Evolutionary conservation across 805 yeast species (phyloP).

Genomic region (Candida ovalis): DNA sequence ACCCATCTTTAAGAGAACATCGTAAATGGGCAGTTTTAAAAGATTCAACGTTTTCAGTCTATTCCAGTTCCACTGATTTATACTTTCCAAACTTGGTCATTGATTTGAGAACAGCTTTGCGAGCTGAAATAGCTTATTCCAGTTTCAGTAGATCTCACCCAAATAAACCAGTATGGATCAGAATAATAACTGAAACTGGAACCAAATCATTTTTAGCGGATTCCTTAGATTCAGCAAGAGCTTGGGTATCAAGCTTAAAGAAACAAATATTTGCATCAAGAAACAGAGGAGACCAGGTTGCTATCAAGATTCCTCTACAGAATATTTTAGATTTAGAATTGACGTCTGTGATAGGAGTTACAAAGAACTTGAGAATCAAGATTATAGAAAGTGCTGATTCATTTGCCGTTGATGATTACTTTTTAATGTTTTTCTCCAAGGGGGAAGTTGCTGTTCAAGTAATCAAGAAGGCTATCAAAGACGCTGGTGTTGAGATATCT

Average conservation of each 20-base stretch:
- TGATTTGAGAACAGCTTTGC: constrained; percentile 60
- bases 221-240: constrained; percentile 63
- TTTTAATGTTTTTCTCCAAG: constrained; percentile 59
- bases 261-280: constrained; percentile 74
- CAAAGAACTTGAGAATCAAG: constrained; percentile 55
- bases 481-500: constrained; percentile 27
- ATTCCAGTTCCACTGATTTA: constrained; percentile 68
- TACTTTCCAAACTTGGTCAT: constrained; percentile 79
- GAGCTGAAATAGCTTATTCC: constrained; percentile 47
- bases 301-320: constrained; percentile 70
- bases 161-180: constrained; percentile 44
- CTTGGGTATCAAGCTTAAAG: constrained; percentile 74
- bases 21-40: constrained; percentile 81
- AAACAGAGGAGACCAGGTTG: constrained; percentile 67
- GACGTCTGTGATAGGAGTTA: constrained; percentile 50
- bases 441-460: constrained; percentile 41
- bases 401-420: constrained; percentile 62
- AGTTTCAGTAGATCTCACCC: constrained; percentile 16
- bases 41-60: constrained; percentile 64
- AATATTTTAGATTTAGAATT: constrained; percentile 62
- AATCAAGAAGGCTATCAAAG: constrained; percentile 38
- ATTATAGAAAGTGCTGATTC: constrained; percentile 53
- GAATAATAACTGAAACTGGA: constrained; percentile 53
- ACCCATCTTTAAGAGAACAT: constrained; percentile 34
- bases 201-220: constrained; percentile 71